Percentiles rank a stretch among this genome's conserved stretches.
Evolutionary conservation across 345 rosid genomes (phyloP).

Genomic region (Clarkia xantiana): DNA sequence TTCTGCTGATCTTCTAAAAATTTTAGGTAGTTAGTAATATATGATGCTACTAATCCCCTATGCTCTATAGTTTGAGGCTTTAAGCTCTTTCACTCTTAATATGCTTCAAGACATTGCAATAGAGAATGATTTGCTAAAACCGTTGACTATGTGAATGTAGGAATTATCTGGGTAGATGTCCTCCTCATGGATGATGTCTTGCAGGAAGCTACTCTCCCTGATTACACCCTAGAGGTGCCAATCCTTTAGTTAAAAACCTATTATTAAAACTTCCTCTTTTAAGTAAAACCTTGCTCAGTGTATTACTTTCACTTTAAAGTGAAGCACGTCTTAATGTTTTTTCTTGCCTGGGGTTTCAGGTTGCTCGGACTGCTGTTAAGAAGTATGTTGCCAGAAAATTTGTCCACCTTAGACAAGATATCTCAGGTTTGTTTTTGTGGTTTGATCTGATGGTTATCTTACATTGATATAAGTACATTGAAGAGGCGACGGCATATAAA

Average conservation of each 20-base stretch:
- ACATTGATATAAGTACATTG: no score
- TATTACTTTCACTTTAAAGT: background rate
- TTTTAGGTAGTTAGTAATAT: constrained; percentile 40
- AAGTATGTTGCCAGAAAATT: constrained; percentile 48
- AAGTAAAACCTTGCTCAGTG: background rate
- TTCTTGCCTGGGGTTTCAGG: constrained; percentile 44
- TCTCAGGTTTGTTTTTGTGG: constrained; percentile 47
- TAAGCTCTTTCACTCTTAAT: background rate
- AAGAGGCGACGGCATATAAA: no score
- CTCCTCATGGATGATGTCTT: constrained; percentile 73
- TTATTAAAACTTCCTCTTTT: background rate
- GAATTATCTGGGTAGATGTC: constrained; percentile 78
- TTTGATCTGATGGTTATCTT: background rate
- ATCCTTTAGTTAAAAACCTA: constrained; percentile 10
- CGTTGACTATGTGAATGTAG: constrained; percentile 21
- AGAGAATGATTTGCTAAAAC: constrained; percentile 1
- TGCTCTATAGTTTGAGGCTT: background rate
- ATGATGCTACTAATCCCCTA: background rate
- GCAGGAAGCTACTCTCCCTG: constrained; percentile 64
- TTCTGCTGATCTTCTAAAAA: constrained; percentile 38
- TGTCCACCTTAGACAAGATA: constrained; percentile 59
- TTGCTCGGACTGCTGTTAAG: constrained; percentile 53
- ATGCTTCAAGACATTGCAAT: no score
- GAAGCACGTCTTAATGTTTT: background rate
- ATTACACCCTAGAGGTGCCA: constrained; percentile 52